phyloP scores from a whole-genome alignment of 2,329 filamentous ascomycete species.

The Alternaria viburni region DNA sequence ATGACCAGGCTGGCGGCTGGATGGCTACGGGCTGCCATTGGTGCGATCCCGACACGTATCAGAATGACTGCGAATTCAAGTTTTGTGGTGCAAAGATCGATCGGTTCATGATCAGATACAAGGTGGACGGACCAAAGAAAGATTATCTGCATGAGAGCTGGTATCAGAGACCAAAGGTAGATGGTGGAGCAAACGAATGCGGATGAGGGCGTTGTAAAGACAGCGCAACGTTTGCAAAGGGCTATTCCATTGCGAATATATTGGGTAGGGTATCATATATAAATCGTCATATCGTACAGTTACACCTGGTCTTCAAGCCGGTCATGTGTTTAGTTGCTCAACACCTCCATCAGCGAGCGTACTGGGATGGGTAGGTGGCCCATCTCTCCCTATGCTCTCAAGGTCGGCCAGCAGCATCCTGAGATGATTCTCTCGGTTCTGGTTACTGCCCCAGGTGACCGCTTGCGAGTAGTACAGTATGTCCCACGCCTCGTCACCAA shows the following conservation, averaged over 20 bases:
- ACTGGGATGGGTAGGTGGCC: conserved; percentile 44
- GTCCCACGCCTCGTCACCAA: conserved; percentile 47
- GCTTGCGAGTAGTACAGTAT: conserved; percentile 48
- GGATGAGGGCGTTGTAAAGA: neutral
- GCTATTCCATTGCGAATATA: neutral
- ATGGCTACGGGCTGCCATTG: conserved; percentile 71
- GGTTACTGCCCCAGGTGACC: conserved; percentile 43
- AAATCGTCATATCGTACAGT: conserved; percentile 4
- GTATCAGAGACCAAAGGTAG: conserved; percentile 33
- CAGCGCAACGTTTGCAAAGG: neutral
- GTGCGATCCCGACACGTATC: conserved; percentile 74
- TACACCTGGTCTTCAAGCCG: neutral
- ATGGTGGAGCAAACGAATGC: neutral
- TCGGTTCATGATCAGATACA: conserved; percentile 60
- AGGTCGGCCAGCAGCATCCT: conserved; percentile 37
- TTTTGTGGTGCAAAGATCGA: conserved; percentile 46
- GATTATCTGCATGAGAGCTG: conserved; percentile 63
- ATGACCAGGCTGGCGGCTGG: conserved; percentile 58
- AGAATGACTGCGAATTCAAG: conserved; percentile 71
- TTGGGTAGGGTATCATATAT: conserved; percentile 6
- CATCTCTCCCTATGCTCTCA: conserved; percentile 37
- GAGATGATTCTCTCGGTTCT: conserved; percentile 41
- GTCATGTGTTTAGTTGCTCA: conserved; percentile 2
- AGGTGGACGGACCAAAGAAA: conserved; percentile 74
- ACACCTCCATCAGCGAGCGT: conserved; percentile 13